Base-by-base conservation (phyloP, 2,329 filamentous ascomycete genomes). In the Pseudopithomyces chartarum region DNA sequence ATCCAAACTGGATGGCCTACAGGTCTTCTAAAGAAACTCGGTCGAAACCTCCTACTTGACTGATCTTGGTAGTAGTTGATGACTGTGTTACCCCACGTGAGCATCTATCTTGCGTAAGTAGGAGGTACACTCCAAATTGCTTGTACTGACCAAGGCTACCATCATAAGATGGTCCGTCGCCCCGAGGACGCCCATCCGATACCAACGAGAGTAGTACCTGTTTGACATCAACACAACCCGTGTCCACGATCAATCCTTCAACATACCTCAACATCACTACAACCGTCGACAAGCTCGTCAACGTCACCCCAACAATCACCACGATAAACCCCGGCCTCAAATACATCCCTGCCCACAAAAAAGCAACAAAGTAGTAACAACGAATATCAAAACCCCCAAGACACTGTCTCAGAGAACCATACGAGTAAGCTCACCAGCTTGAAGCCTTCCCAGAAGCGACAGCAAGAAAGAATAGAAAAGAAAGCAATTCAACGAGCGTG, bases 1-100 rank as follows among this genome's bases (percentile, higher is more conserved):
- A 53, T 32, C 6, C 26, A 2, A 13, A 32, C 20, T 29, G 12
- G 15, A 44, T 34, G 15, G 36, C 61, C 44, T 66, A 74, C 72
- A 33, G 72, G 72, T 19, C 54, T 64, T 3, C 62, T 57, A 26
- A 73, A 66, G 26, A 58, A 66, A 34, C 59, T 66, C 5, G 68
- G 69, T 43, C 62, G 61, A 22, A 63, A 66, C 3, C 59, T 61
- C 15, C 67, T 61, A 48, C 69, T 74, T 13, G 64, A 60, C 22
- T 66, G 55, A 47, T 75, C 72, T 59, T 75, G 72, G 44, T 68
- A 75, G 52, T 71, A 72, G 53, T 75, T 76, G 15, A 73, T 61
- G 12, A 71, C 66, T 5, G 72, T 67, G 51, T 73, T 73, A 15
- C 66, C 72, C 73, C 73, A 76, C 19, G 72, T 71, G 36, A 75